Evolutionary conservation across 2,329 filamentous ascomycete genomes (phyloP), one percentile per base, ranked within the genome.

Genomic region (Samsoniella hepiali): DNA sequence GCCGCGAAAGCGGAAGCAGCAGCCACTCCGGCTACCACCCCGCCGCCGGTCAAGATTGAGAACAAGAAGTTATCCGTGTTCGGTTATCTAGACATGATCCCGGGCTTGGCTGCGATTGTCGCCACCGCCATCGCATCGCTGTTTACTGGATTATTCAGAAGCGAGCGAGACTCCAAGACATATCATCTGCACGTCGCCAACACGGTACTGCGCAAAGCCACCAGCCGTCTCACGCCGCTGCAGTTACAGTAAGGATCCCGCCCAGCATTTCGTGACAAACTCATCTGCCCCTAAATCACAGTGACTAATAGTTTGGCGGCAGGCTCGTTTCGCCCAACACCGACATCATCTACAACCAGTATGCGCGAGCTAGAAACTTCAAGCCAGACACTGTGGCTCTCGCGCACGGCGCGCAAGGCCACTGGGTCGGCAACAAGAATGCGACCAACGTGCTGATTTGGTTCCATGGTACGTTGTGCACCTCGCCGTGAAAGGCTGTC

Each of bases 401-500:
- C 27, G 63, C 49, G 1, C 32, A 68, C 47, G 67, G 67, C 5
- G 67, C 64, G 0, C 53, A 65, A 47, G 68, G 67, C 3, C 68
- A 70, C 63, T 70, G 68, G 68, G 59, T 70, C 8, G 68, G 68
- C 3, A 60, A 65, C 57, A 67, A 64, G 42, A 53, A 67, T 49
- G 67, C 68, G 4, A 63, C 64, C 31, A 66, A 67, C 6, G 68
- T 70, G 3, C 50, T 70, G 15, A 65, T 70, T 32, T 70, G 68
- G 68, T 70, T 65, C 57, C 68, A 70, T 22, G 68, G 68, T 69
- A 63, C 31, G 66, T 36, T 29, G 13, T 31, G 5, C 31, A 49
- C 15, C 45, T 22, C 45, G 11, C 44, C 22, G 8, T 6, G 13
- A 22, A 22, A 9, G 22, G 29, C 34, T n/a, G 9, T 27, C 27